Percentiles rank a stretch among this genome's conserved stretches.
Evolutionary conservation across 306 rosid species (phyloP).

Genomic region (Cicer bijugum): DNA sequence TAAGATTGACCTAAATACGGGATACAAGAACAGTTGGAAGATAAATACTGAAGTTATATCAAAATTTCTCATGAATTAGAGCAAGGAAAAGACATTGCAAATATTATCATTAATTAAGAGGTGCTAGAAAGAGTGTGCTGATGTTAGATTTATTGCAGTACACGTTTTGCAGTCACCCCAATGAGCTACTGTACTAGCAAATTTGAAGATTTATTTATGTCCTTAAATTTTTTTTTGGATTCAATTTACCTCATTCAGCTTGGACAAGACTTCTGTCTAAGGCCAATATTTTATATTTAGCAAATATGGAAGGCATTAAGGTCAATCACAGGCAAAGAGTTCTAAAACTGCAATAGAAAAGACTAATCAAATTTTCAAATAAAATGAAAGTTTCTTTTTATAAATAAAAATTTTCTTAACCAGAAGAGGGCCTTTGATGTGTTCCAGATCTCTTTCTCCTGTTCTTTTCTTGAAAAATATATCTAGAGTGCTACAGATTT

Average conservation of each 20-base stretch:
- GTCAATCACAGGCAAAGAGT: background rate
- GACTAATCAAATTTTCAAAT: constrained; percentile 5
- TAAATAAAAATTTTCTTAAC: background rate
- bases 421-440: constrained; percentile 2
- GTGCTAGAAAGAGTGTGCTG: background rate
- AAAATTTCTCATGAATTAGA: background rate
- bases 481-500: constrained; percentile 24
- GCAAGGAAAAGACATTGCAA: background rate
- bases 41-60: background rate
- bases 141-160: constrained; percentile 5
- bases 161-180: background rate
- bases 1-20: background rate
- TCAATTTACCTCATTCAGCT: background rate
- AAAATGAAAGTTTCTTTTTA: constrained; percentile 3
- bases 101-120: background rate
- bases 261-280: constrained; percentile 2
- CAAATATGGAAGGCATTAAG: background rate
- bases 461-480: constrained; percentile 6
- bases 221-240: constrained; percentile 5
- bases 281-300: background rate
- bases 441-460: background rate
- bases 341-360: background rate
- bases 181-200: background rate
- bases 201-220: constrained; percentile 2
- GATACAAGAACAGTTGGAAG: background rate